These are phyloP conservation scores for Hordeum marinum DNA, from an alignment of 176 grass and related monocot genomes.

Conservation along the genomic window DNA sequence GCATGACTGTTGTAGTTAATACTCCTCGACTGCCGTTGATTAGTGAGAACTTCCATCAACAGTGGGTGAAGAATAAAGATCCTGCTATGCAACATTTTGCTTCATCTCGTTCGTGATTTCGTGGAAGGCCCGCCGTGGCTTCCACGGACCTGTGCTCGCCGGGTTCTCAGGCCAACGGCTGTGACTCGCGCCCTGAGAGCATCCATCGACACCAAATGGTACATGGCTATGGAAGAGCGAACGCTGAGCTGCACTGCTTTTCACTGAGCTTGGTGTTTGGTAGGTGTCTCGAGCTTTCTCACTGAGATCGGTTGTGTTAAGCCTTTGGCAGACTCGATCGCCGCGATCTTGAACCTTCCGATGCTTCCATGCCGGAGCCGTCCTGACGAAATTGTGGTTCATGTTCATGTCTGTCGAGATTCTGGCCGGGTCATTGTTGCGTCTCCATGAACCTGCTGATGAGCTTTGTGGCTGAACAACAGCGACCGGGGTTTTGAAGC, in stretches of 20 bases:
- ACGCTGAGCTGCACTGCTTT: conserved; percentile 31
- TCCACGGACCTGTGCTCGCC: conserved; percentile 10
- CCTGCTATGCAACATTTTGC: conserved; percentile 18
- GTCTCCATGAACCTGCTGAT: conserved; percentile 21
- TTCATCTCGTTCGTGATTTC: conserved; percentile 49
- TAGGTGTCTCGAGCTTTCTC: conserved; percentile 22
- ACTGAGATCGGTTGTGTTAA: conserved; percentile 7
- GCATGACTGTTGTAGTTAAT: not conserved
- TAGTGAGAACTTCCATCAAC: conserved; percentile 6
- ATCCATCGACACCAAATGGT: not conserved
- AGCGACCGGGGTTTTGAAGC: not conserved
- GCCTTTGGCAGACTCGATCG: conserved; percentile 14
- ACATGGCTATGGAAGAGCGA: conserved; percentile 24
- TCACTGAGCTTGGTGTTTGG: conserved; percentile 17
- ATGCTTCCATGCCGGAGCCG: conserved; percentile 34
- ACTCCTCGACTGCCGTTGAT: not conserved
- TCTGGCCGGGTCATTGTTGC: not conserved
- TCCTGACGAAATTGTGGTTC: conserved; percentile 33
- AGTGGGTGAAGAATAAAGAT: not conserved
- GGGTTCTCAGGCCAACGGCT: conserved; percentile 11
- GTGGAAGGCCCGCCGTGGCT: conserved; percentile 34
- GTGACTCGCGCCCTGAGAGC: conserved; percentile 3
- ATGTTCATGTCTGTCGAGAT: conserved; percentile 12
- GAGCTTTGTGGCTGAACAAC: conserved; percentile 20
- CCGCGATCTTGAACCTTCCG: conserved; percentile 27